Evolutionary conservation across 1,284 basidiomycete species (phyloP).

Genomic region (Peniophora sp.): DNA sequence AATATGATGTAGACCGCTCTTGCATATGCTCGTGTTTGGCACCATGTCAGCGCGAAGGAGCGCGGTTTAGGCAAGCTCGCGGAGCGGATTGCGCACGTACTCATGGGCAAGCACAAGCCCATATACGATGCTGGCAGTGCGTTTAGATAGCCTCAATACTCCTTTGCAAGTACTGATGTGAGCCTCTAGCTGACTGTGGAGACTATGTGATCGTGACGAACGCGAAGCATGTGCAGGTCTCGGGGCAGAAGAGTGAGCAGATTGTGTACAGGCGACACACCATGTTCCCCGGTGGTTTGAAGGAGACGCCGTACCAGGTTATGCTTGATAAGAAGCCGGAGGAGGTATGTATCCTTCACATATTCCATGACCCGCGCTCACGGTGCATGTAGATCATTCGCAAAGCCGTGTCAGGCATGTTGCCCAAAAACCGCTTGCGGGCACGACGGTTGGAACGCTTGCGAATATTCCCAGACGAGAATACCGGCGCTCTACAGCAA

Average conservation of each 20-base stretch:
- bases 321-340: constrained; percentile 86
- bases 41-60: constrained; percentile 88
- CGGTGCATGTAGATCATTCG: constrained; percentile 70
- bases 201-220: constrained; percentile 98
- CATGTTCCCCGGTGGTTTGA: constrained; percentile 91
- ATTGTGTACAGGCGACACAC: constrained; percentile 87
- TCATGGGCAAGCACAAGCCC: constrained; percentile 99
- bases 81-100: constrained; percentile 85
- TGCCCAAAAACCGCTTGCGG: constrained; percentile 92
- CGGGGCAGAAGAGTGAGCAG: constrained; percentile 86
- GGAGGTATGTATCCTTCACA: constrained; percentile 54
- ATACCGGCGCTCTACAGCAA: constrained; percentile 59
- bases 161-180: neutral
- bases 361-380: neutral
- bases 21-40: constrained; percentile 92
- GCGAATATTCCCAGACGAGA: constrained; percentile 74
- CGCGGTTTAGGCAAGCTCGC: constrained; percentile 91
- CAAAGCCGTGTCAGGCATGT: constrained; percentile 93
- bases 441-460: constrained; percentile 80
- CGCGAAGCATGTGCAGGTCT: constrained; percentile 78
- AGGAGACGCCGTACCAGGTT: constrained; percentile 78
- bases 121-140: constrained; percentile 87
- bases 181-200: constrained; percentile 75
- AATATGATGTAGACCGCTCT: constrained; percentile 68
- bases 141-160: constrained; percentile 18